Percentiles rank a stretch among this genome's conserved stretches.
Conservation (phyloP, 805 yeast genomes). For the Zygosaccharomyces gambellarensis region DNA sequence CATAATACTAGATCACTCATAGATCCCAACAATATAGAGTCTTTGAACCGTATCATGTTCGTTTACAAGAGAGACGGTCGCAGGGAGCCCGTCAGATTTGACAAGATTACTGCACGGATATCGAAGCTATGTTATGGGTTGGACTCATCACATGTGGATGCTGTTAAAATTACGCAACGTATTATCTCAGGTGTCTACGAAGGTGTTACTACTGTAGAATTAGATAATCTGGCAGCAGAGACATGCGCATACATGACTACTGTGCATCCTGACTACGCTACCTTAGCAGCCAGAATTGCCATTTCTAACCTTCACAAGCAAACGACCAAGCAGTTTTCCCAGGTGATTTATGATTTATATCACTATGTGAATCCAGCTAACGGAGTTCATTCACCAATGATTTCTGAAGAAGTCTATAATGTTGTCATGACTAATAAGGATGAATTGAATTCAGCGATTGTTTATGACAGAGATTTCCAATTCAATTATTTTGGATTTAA, state of each 20-base stretch:
- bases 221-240: constrained; percentile 84
- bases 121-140: constrained; percentile 92
- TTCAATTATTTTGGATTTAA: constrained; percentile 85
- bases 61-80: constrained; percentile 92
- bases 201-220: constrained; percentile 91
- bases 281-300: constrained; percentile 92
- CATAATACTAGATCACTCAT: not conserved
- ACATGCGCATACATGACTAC: constrained; percentile 98
- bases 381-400: constrained; percentile 60
- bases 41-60: constrained; percentile 48
- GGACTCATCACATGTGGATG: constrained; percentile 86
- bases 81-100: constrained; percentile 90
- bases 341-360: constrained; percentile 68
- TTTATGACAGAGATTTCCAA: constrained; percentile 69
- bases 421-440: constrained; percentile 61
- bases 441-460: constrained; percentile 67
- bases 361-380: constrained; percentile 79
- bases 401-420: constrained; percentile 60
- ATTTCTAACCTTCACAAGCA: constrained; percentile 92
- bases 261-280: constrained; percentile 95
- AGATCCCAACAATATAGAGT: constrained; percentile 1
- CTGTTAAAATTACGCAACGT: constrained; percentile 92
- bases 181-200: constrained; percentile 95
- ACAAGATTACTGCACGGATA: constrained; percentile 92
- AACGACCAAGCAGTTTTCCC: constrained; percentile 80